Evolutionary conservation across 1,284 basidiomycete species (phyloP).

Genomic region (Cryptococcus sp.): DNA sequence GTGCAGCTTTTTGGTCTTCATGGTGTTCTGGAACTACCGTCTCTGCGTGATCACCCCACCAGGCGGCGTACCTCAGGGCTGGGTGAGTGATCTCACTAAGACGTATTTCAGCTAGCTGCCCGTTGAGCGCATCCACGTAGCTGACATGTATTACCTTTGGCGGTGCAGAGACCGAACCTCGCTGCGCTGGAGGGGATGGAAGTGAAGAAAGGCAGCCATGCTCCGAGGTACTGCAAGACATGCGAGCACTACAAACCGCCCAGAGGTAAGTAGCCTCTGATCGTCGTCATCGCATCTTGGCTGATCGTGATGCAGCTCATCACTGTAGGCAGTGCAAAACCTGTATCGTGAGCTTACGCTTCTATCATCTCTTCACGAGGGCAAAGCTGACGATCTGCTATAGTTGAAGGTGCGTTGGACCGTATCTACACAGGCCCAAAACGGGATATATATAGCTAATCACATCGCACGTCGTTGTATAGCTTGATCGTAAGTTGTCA

Average conservation of each 20-base stretch:
- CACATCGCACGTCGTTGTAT: neutral
- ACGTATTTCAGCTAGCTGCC: neutral
- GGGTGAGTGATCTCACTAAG: slow-evolving; percentile 61
- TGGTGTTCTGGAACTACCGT: slow-evolving; percentile 85
- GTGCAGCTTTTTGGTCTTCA: slow-evolving; percentile 67
- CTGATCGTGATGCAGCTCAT: slow-evolving; percentile 61
- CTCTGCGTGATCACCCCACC: slow-evolving; percentile 78
- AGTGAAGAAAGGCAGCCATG: slow-evolving; percentile 79
- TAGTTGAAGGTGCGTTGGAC: slow-evolving; percentile 61
- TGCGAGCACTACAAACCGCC: slow-evolving; percentile 61
- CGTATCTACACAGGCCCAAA: too few relatives aligned
- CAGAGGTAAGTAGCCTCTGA: slow-evolving; percentile 54
- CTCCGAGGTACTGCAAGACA: slow-evolving; percentile 77
- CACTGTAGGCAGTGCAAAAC: slow-evolving; percentile 84
- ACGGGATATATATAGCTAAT: neutral
- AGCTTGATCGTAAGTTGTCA: slow-evolving; percentile 39
- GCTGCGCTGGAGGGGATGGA: slow-evolving; percentile 70
- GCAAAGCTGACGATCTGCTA: neutral
- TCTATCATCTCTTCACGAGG: neutral
- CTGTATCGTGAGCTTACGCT: slow-evolving; percentile 54
- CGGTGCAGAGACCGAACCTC: slow-evolving; percentile 70
- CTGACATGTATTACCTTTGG: neutral
- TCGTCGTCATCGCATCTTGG: neutral
- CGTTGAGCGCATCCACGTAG: neutral
- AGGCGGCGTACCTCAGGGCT: slow-evolving; percentile 74